Percentiles rank a stretch among this genome's conserved stretches.
Conservation (phyloP, 345 rosid species). For the Brassica rapa region DNA sequence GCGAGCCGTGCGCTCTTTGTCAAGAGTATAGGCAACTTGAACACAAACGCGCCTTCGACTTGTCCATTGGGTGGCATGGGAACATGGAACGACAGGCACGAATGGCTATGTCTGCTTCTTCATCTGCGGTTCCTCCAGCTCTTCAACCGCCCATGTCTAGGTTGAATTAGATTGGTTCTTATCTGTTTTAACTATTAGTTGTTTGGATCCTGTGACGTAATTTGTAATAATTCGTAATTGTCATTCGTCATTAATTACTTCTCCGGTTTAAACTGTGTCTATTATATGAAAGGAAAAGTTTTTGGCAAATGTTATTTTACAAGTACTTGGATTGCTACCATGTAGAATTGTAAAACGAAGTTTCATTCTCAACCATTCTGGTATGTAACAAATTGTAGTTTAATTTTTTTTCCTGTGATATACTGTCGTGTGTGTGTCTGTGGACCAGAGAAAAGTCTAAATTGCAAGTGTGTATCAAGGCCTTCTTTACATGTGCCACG, state of each 20-base stretch:
- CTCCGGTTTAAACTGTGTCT: not conserved
- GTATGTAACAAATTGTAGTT: not conserved
- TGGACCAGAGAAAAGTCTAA: not conserved
- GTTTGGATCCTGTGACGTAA: not conserved
- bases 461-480: not conserved
- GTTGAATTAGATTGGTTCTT: constrained; percentile 19
- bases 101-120: not conserved
- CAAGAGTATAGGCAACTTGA: constrained; percentile 47
- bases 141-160: constrained; percentile 50
- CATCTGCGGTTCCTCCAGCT: constrained; percentile 39
- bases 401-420: not conserved
- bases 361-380: not conserved
- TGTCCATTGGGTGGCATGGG: constrained; percentile 68
- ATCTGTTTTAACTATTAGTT: not conserved
- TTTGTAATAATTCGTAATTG: not conserved
- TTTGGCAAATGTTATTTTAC: not conserved
- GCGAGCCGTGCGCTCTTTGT: constrained; percentile 44
- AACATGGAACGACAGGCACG: constrained; percentile 60
- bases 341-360: not conserved
- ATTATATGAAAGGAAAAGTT: not conserved
- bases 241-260: not conserved
- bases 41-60: constrained; percentile 29
- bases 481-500: not conserved
- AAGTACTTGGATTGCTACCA: not conserved
- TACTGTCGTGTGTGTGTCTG: not conserved